Evolutionary conservation across 257 asterid species (phyloP).

Genomic region (Knoxia roxburghii): DNA sequence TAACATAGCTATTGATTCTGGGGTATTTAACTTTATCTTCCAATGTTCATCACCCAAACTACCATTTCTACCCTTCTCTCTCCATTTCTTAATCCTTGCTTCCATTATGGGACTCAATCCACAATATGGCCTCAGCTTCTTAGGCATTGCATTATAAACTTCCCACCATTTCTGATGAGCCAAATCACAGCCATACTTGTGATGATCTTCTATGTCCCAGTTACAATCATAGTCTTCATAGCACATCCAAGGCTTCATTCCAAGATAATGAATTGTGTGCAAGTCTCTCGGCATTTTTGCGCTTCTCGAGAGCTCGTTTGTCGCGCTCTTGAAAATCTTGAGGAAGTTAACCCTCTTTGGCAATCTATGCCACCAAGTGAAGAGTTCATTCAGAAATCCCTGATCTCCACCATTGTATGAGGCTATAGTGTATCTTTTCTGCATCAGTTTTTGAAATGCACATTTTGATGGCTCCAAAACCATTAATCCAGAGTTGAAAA

Average conservation of each 20-base stretch:
- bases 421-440: slow-evolving; percentile 34
- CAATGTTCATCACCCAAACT: slow-evolving; percentile 34
- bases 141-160: slow-evolving; percentile 46
- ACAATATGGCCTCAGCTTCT: slow-evolving; percentile 43
- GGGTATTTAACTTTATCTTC: slow-evolving; percentile 32
- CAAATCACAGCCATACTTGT: slow-evolving; percentile 48
- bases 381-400: slow-evolving; percentile 71
- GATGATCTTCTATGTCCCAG: slow-evolving; percentile 49
- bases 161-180: slow-evolving; percentile 76
- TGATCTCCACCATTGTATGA: slow-evolving; percentile 92
- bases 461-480: slow-evolving; percentile 76
- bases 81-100: slow-evolving; percentile 24
- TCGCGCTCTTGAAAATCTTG: slow-evolving; percentile 36
- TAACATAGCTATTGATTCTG: slow-evolving; percentile 13
- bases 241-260: slow-evolving; percentile 92
- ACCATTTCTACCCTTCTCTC: slow-evolving; percentile 22
- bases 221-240: slow-evolving; percentile 58
- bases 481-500: slow-evolving; percentile 83
- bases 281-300: slow-evolving; percentile 33
- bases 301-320: slow-evolving; percentile 9
- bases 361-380: slow-evolving; percentile 91
- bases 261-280: slow-evolving; percentile 66
- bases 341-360: slow-evolving; percentile 49
- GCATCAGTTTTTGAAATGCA: slow-evolving; percentile 45
- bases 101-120: slow-evolving; percentile 22